Evolutionary conservation across 1,284 basidiomycete genomes (phyloP), one percentile per base, ranked within the genome.

Genomic region (Takashimella koratensis): DNA sequence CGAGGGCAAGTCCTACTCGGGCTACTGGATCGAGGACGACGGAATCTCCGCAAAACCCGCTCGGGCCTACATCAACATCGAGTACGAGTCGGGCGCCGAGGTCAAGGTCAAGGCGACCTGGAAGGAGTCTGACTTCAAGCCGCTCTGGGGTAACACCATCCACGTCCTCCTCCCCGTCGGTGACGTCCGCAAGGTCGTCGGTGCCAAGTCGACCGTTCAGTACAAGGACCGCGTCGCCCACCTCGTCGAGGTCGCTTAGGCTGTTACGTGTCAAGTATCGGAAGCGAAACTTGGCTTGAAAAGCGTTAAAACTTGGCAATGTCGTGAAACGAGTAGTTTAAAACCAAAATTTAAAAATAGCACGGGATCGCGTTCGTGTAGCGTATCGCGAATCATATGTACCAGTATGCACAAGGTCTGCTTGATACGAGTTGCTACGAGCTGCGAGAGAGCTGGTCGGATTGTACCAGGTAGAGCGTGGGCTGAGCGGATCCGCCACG

Each of bases 21-120:
- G 72, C 40, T 53, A 53, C 3, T 78, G 76, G 76, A 72, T 67
- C 23, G 77, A 78, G 51, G 77, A 78, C 53, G 76, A 78, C 56
- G 77, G 76, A 22, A 76, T 76, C 43, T 74, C 74, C 4, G 62
- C 65, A 12, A 49, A 68, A 3, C 73, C 72, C 0, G 64, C 53
- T 2, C 66, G 62, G 36, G 63, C 71, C 0, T 62, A 71, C 23
- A 53, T 78, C 44, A 53, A 61, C n/a, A 62, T 76, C 43, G 53
- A 46, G 12, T 75, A 77, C 62, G 49, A 43, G 2, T 65, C 57
- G 1, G 56, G 24, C 4, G 57, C 67, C 5, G 58, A 67, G 21
- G 65, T 77, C 1, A 49, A 51, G 6, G 73, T 77, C 12, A 47
- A 53, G 22, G 66, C 71, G 5, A 58, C 49, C 11, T 76, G 68